Percentiles rank a stretch among this genome's conserved stretches.
Evolutionary conservation across 139 green algal genomes (phyloP).

Genomic region (Coccomyxa sp.): DNA sequence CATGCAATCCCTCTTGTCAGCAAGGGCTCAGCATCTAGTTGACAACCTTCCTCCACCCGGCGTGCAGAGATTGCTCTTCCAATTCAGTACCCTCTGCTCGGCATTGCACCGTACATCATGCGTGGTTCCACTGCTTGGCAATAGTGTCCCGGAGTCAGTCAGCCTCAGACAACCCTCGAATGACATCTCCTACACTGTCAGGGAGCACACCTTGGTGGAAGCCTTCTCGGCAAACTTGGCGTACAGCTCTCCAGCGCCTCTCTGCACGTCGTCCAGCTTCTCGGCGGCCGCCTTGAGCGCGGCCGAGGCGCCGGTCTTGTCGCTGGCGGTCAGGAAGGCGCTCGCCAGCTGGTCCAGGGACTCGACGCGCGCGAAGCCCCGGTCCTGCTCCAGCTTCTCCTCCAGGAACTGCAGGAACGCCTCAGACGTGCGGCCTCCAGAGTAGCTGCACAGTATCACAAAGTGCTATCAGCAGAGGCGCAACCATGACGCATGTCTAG

Average conservation of each 20-base stretch:
- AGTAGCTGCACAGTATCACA: conserved; percentile 66
- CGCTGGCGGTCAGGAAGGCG: conserved; percentile 16
- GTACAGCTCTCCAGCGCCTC: conserved; percentile 64
- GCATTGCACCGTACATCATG: too few species aligned
- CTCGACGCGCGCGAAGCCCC: conserved; percentile 58
- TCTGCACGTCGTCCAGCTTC: conserved; percentile 12
- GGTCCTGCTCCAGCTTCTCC: conserved; percentile 56
- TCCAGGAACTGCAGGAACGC: conserved; percentile 73
- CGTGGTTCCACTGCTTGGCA: too few species aligned
- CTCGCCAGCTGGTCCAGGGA: conserved; percentile 38
- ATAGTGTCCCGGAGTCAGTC: too few species aligned
- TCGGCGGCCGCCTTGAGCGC: conserved; percentile 9
- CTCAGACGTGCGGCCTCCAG: conserved; percentile 46
- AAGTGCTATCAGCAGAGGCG: too few species aligned
- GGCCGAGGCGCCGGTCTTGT: conserved; percentile 20
- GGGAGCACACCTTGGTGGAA: conserved; percentile 57
- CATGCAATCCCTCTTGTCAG: too few species aligned
- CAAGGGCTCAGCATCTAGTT: too few species aligned
- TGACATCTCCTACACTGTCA: too few species aligned
- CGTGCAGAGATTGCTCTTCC: not conserved
- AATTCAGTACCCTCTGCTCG: too few species aligned
- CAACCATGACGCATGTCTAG: too few species aligned
- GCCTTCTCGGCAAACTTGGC: conserved; percentile 63
- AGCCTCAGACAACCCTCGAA: too few species aligned
- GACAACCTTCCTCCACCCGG: not conserved